Conservation (phyloP, 805 yeast genomes). For the Starmerella kuoi region DNA sequence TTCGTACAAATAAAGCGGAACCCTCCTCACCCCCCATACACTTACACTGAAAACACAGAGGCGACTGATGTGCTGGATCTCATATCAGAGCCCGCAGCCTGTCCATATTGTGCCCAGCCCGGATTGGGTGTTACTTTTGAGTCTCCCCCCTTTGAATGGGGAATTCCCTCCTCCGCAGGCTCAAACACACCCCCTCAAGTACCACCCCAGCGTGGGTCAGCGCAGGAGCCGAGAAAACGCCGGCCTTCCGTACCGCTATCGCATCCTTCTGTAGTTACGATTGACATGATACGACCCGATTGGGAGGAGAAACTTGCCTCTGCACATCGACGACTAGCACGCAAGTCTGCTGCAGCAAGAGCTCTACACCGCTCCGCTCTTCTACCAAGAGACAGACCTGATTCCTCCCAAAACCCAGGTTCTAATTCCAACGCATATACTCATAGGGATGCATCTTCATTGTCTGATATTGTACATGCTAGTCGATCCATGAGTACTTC, state of each 20-base stretch:
- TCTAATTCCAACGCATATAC: neutral
- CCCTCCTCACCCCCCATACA: slow-evolving; percentile 91
- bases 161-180: slow-evolving; percentile 21
- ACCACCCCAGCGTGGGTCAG: neutral
- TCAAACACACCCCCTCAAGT: neutral
- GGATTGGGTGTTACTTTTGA: slow-evolving; percentile 74
- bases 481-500: slow-evolving; percentile 14
- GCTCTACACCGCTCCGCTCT: slow-evolving; percentile 84
- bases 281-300: slow-evolving; percentile 80
- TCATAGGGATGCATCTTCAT: neutral
- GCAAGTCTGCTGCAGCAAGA: slow-evolving; percentile 86
- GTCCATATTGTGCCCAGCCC: slow-evolving; percentile 87
- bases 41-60: slow-evolving; percentile 37
- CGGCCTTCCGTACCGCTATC: slow-evolving; percentile 28
- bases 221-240: neutral
- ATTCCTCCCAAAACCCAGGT: too few species aligned
- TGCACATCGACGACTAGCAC: slow-evolving; percentile 66
- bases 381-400: slow-evolving; percentile 30
- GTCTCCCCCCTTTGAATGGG: slow-evolving; percentile 49
- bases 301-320: slow-evolving; percentile 68
- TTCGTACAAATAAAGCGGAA: slow-evolving; percentile 87
- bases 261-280: slow-evolving; percentile 59
- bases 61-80: slow-evolving; percentile 31
- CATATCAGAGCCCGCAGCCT: slow-evolving; percentile 74
- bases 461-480: slow-evolving; percentile 12